phyloP scores from a whole-genome alignment of 106 monocot genomes.

The Acorus gramineus region DNA sequence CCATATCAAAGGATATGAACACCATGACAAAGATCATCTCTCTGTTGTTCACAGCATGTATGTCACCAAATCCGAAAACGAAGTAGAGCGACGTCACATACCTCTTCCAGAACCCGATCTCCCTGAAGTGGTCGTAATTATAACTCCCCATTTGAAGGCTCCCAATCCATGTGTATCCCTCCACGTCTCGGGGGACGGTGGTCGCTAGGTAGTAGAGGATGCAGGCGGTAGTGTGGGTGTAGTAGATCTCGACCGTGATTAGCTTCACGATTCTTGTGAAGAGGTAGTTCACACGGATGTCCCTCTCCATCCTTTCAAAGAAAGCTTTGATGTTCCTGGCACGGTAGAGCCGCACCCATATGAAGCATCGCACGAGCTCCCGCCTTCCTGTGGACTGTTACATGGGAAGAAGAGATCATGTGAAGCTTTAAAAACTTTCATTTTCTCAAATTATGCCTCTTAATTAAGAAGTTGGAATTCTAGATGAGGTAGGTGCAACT shows the following conservation, averaged over 20 bases:
- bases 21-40: constrained; percentile 68
- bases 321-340: constrained; percentile 33
- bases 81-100: constrained; percentile 65
- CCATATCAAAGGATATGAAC: constrained; percentile 58
- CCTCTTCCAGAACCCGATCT: constrained; percentile 45
- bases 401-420: too few relatives aligned
- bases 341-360: constrained; percentile 48
- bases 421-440: too few relatives aligned
- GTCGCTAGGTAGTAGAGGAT: constrained; percentile 78
- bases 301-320: constrained; percentile 62
- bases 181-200: constrained; percentile 38
- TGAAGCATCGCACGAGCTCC: constrained; percentile 35
- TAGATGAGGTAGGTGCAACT: too few relatives aligned
- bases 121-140: constrained; percentile 54
- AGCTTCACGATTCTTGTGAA: constrained; percentile 68
- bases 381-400: constrained; percentile 31
- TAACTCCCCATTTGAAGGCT: constrained; percentile 48
- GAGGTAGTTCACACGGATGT: constrained; percentile 63
- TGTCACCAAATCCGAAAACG: constrained; percentile 53
- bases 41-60: constrained; percentile 66
- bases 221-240: constrained; percentile 59
- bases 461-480: too few relatives aligned
- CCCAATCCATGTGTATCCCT: constrained; percentile 63
- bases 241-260: constrained; percentile 58
- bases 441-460: too few relatives aligned